phyloP scores from a whole-genome alignment of 2,329 filamentous ascomycete species.

The Xylaria hypoxylon region DNA sequence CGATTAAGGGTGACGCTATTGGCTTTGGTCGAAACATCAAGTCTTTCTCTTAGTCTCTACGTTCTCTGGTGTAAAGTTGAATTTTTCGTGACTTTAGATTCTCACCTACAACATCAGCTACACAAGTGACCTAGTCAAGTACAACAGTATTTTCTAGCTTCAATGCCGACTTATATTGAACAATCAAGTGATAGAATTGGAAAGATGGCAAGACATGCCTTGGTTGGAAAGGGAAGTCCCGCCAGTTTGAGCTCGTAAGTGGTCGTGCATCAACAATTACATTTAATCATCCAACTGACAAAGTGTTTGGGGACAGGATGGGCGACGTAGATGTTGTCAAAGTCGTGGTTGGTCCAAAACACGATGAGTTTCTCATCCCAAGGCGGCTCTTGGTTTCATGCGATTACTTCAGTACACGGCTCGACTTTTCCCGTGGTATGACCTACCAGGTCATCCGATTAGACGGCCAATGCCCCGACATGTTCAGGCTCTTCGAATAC shows the following conservation, averaged over 20 bases:
- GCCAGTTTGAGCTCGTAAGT: conserved; percentile 43
- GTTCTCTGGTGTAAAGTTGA: not conserved
- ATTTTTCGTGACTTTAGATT: not conserved
- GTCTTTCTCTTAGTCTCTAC: not conserved
- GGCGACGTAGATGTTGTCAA: conserved; percentile 46
- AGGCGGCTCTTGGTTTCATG: conserved; percentile 48
- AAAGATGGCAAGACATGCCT: conserved; percentile 41
- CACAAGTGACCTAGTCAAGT: not conserved
- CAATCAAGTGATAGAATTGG: conserved; percentile 15
- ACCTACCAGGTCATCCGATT: conserved; percentile 44
- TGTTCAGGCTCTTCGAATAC: conserved; percentile 52
- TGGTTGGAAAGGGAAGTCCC: conserved; percentile 37
- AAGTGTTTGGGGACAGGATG: conserved; percentile 33
- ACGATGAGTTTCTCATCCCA: conserved; percentile 48
- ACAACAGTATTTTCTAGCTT: conserved; percentile 4
- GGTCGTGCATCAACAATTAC: not conserved
- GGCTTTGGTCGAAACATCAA: conserved; percentile 6
- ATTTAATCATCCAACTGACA: conserved; percentile 11
- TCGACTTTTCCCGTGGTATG: conserved; percentile 44
- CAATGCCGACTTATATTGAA: conserved; percentile 18
- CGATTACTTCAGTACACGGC: conserved; percentile 47
- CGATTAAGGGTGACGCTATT: conserved; percentile 17
- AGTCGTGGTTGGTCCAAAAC: conserved; percentile 49
- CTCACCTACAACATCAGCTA: not conserved
- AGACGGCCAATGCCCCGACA: conserved; percentile 50